Percentiles rank a stretch among this genome's conserved stretches.
Evolutionary conservation across 345 rosid genomes (phyloP).

Genomic region (Eucalyptus leucophloia): DNA sequence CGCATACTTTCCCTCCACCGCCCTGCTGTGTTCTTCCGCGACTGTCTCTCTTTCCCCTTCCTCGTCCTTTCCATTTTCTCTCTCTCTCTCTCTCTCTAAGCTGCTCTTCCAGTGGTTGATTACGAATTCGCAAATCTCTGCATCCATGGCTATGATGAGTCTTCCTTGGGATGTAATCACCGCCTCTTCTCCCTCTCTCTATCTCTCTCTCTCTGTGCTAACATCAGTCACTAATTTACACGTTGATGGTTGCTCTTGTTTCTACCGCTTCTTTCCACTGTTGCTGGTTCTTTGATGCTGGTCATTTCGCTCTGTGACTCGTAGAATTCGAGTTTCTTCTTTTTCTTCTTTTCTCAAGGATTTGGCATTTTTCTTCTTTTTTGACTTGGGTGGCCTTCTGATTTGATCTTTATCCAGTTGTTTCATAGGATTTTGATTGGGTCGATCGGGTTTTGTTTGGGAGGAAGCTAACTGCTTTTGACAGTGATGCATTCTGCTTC

Average conservation of each 20-base stretch:
- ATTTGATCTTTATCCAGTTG: conserved; percentile 1
- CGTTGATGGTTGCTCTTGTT: not conserved
- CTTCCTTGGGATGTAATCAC: not conserved
- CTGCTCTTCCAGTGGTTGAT: not conserved
- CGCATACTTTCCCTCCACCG: not conserved
- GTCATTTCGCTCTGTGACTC: not conserved
- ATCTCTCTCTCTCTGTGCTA: not conserved
- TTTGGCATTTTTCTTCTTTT: not conserved
- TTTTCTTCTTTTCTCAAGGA: not conserved
- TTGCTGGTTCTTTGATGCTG: not conserved
- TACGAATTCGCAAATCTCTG: not conserved
- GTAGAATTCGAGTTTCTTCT: not conserved
- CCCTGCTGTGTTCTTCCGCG: not conserved
- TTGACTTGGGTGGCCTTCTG: not conserved
- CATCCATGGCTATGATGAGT: not conserved
- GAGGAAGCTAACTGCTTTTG: not conserved
- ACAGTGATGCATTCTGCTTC: not conserved
- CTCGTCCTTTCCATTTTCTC: not conserved
- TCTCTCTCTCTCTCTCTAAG: not conserved
- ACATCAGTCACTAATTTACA: not conserved
- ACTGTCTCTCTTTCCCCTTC: not conserved
- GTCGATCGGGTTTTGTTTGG: not conserved
- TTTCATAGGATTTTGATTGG: conserved; percentile 13
- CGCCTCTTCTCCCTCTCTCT: not conserved
- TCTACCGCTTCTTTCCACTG: not conserved